Percentiles rank a stretch among this genome's conserved stretches.
phyloP scores from a whole-genome alignment of 306 rosid species.

The Arachis stenosperma region DNA sequence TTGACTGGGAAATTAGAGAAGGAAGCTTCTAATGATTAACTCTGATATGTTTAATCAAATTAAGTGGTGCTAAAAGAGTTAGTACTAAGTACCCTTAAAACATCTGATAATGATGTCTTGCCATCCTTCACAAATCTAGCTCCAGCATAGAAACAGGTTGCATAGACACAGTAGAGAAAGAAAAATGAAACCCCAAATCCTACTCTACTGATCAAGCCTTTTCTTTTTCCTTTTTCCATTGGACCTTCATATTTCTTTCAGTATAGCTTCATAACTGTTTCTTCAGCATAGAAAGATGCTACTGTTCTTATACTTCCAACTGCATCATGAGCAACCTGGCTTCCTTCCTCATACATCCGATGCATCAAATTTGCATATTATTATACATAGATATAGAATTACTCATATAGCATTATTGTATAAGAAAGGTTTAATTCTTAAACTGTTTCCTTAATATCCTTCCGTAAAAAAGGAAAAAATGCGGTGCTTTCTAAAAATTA shows the following conservation, averaged over 20 bases:
- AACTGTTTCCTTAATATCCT: no score
- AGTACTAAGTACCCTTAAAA: conserved; percentile 53
- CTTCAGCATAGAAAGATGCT: conserved; percentile 81
- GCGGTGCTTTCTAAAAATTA: no score
- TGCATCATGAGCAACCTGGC: conserved; percentile 80
- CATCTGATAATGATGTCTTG: conserved; percentile 54
- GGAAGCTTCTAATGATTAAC: not conserved
- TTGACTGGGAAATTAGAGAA: conserved; percentile 52
- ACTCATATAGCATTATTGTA: no score
- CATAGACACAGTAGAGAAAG: conserved; percentile 59
- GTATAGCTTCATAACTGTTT: conserved; percentile 76
- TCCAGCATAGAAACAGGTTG: conserved; percentile 72
- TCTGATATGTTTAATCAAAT: not conserved
- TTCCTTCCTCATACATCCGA: conserved; percentile 77
- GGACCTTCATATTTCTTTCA: conserved; percentile 75
- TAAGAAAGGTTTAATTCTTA: no score
- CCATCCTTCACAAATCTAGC: conserved; percentile 56
- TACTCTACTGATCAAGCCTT: conserved; percentile 69
- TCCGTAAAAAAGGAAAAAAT: no score
- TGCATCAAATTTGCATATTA: conserved; percentile 40
- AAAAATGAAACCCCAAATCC: conserved; percentile 68
- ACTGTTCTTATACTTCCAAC: conserved; percentile 84
- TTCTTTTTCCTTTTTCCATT: conserved; percentile 53
- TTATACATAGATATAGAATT: not conserved
- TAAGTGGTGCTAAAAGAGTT: not conserved